phyloP scores from a whole-genome alignment of 352 stramenopile species.

The Elongisporangium undulatum region DNA sequence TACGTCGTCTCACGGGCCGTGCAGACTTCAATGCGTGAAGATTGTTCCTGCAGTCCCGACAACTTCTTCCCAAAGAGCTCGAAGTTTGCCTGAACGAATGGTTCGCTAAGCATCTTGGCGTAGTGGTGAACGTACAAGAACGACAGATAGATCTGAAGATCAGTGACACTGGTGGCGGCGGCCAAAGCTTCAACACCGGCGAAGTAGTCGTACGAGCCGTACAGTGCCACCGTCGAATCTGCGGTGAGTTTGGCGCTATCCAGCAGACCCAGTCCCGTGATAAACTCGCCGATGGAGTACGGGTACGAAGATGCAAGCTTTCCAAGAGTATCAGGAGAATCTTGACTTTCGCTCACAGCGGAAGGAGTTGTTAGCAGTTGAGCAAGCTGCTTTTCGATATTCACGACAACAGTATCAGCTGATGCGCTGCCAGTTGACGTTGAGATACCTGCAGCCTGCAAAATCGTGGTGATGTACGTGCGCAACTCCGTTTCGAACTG shows the following conservation, averaged over 20 bases:
- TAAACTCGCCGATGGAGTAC: conserved; percentile 3
- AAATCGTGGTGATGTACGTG: conserved; percentile 4
- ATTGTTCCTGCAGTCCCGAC: conserved; percentile 34
- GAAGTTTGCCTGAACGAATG: conserved; percentile 81
- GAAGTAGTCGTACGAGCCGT: conserved; percentile 9
- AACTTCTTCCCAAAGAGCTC: conserved; percentile 81
- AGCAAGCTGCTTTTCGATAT: conserved; percentile 6
- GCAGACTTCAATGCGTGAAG: conserved; percentile 16
- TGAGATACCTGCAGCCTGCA: not conserved
- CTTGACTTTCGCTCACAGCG: not conserved
- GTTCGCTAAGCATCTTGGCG: conserved; percentile 28
- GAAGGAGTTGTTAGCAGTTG: conserved; percentile 1
- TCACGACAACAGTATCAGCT: not conserved
- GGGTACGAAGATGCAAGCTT: conserved; percentile 1
- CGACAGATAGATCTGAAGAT: conserved; percentile 42
- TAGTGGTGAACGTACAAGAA: conserved; percentile 38
- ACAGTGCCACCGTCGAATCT: conserved; percentile 5
- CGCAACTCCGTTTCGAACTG: not conserved
- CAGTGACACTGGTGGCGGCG: conserved; percentile 17
- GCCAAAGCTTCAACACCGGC: conserved; percentile 1
- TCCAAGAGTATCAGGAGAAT: conserved; percentile 1
- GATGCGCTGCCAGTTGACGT: not conserved
- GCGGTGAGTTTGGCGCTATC: conserved; percentile 5
- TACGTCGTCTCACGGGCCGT: conserved; percentile 21
- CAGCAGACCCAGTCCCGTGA: conserved; percentile 4